A percentile compares a stretch with the other conserved stretches of the same genome.
Conservation (phyloP, 2,329 filamentous ascomycete genomes). For the Pseudocercospora crystallina region DNA sequence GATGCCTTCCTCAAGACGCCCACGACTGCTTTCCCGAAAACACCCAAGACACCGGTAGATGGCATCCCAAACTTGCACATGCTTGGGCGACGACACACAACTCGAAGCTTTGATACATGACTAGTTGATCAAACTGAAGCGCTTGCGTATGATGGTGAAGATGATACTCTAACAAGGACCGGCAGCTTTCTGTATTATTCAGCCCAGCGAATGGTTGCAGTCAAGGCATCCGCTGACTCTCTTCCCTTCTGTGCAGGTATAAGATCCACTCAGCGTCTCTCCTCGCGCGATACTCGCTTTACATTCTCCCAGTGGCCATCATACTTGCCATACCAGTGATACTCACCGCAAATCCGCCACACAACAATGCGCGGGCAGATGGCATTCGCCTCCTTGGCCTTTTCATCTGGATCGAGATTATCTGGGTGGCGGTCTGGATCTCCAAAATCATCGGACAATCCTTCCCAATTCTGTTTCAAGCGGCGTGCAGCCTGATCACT, state of each 20-base stretch:
- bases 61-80: conserved; percentile 1
- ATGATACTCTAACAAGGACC: conserved; percentile 62
- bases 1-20: neutral
- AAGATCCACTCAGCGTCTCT: conserved; percentile 64
- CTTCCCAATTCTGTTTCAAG: conserved; percentile 64
- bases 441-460: conserved; percentile 64
- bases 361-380: conserved; percentile 31
- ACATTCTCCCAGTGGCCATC: conserved; percentile 63
- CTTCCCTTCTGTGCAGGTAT: no score
- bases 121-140: conserved; percentile 7
- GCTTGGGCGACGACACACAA: conserved; percentile 9
- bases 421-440: conserved; percentile 68
- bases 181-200: conserved; percentile 65
- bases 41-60: neutral
- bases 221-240: no score
- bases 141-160: conserved; percentile 42
- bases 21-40: neutral
- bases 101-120: conserved; percentile 1
- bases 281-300: conserved; percentile 65
- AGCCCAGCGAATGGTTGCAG: no score
- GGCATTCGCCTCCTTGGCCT: conserved; percentile 56
- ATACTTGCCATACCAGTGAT: conserved; percentile 63
- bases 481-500: conserved; percentile 67
- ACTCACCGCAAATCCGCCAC: conserved; percentile 37
- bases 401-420: conserved; percentile 67